Base-by-base conservation (phyloP, 768 basidiomycete species). In the Macrolepiota dolichaula region DNA sequence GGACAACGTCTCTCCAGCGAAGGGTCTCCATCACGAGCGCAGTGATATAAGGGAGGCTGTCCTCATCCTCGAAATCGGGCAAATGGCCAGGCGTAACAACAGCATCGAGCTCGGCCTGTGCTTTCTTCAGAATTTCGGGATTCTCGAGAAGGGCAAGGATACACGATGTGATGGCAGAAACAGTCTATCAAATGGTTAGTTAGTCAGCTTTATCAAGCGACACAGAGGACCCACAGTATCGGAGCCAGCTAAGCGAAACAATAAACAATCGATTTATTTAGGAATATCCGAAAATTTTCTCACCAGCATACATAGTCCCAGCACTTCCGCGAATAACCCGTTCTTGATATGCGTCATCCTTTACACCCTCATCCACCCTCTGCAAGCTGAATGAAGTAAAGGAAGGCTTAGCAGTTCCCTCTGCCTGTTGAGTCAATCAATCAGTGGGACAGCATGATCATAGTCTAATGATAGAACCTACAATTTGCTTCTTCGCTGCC, bases 81-180 rank as follows among this genome's bases (percentile, higher is more conserved):
- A 79, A 63, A 44, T 70, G 60, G 12, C 70, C 69, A 6, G 61
- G 55, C n/a, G 73, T 70, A 5, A 76, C 46, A 10, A 76, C 71
- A 27, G 64, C 46, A 59, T 76, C 77, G 3, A 79, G 65, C 56
- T 78, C 72, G 2, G 46, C 62, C 53, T 77, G 76, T 2, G 74
- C 76, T 49, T 67, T 73, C 37, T 63, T 64, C 9, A 73, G 65
- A 10, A 71, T 69, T 4, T 74, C 68, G 13, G 64, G 64, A 17
- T 64, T 46, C 19, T 55, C 53, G 12, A 62, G 24, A 7, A 64
- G 51, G 12, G 27, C 64, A 24, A 64, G 61, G 35, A 64, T 54
- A 53, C 55, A 64, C 13, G 64, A 52, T 11, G 56, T 27, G 4
- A 64, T 62, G 2, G 61, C 57, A 4, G 61, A 49, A 17, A 62